Evolutionary conservation across 306 rosid species (phyloP), one percentile per base, ranked within the genome.

Genomic region (Prunus mira): DNA sequence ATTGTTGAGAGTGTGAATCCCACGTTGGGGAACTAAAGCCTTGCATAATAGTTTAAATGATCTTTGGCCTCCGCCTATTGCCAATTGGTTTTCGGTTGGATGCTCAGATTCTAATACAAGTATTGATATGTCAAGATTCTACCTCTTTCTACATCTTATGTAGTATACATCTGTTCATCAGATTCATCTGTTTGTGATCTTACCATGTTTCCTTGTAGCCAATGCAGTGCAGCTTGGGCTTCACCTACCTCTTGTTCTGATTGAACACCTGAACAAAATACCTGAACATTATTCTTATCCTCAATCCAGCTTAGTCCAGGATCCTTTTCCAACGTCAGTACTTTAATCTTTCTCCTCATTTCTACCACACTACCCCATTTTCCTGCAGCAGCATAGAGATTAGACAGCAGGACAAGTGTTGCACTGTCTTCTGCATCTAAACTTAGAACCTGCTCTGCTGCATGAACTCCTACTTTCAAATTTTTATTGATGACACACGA

Each of bases 281-380:
- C 87, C 69, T 81, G 89, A 76, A 91, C 69, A 75, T 81, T 84
- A n/a, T 47, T 86, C 77, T 84, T 85, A 71, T 85, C 83, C 81
- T 91, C 97, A 61, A 89, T 83, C 97, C 98, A 90, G 73, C 97
- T 92, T 27, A 90, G 71, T 66, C 95, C 97, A 19, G 95, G 91
- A 78, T 84, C 88, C 78, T 86, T 92, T 54, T 81, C 90, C 60
- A 83, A 22, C 76, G 38, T 80, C 82, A 82, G 49, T 55, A 68
- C 89, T 51, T 46, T 89, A 69, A 89, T 84, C 61, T 89, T 90
- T 76, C 78, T 84, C 76, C 96, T 92, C 81, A 83, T 89, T 72
- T 89, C 80, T 12, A 84, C 87, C 75, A 89, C 95, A 66, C 77
- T 74, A 41, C 76, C 84, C 97, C 96, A 89, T 86, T 82, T 85